These are phyloP conservation scores for Gossypioides kirkii DNA, from an alignment of 345 rosid species.

Conservation along the genomic window DNA sequence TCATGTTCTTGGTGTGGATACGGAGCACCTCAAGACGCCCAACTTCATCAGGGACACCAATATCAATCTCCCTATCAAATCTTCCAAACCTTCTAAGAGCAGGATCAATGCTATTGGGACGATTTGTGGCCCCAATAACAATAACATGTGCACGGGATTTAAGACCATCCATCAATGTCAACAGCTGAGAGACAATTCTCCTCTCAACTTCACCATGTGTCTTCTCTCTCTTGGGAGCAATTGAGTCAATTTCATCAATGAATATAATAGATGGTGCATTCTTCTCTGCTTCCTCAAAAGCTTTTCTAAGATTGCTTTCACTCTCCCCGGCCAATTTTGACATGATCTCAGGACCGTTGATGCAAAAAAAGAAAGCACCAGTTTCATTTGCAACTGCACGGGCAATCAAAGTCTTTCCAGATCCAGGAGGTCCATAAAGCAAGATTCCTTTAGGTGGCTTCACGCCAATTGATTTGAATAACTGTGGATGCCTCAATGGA, in stretches of 20 bases:
- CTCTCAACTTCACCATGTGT: slow-evolving; percentile 96
- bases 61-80: slow-evolving; percentile 89
- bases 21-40: slow-evolving; percentile 98
- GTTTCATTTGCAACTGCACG: slow-evolving; percentile 97
- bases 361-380: slow-evolving; percentile 93
- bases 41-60: slow-evolving; percentile 94
- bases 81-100: slow-evolving; percentile 94
- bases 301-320: slow-evolving; percentile 95
- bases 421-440: slow-evolving; percentile 83
- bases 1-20: slow-evolving; percentile 96
- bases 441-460: slow-evolving; percentile 95
- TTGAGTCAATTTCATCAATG: slow-evolving; percentile 88
- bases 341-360: slow-evolving; percentile 96
- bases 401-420: slow-evolving; percentile 88
- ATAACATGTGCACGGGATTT: slow-evolving; percentile 89
- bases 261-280: slow-evolving; percentile 95
- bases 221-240: slow-evolving; percentile 95
- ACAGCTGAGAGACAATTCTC: slow-evolving; percentile 90
- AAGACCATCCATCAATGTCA: slow-evolving; percentile 93
- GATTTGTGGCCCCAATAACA: slow-evolving; percentile 83
- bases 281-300: slow-evolving; percentile 97
- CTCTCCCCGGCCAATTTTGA: slow-evolving; percentile 97
- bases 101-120: slow-evolving; percentile 92
- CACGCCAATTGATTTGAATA: slow-evolving; percentile 94
- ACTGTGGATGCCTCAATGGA: slow-evolving; percentile 88